Conservation (phyloP, 352 stramenopile species). For the Phytophthora cryptogea region DNA sequence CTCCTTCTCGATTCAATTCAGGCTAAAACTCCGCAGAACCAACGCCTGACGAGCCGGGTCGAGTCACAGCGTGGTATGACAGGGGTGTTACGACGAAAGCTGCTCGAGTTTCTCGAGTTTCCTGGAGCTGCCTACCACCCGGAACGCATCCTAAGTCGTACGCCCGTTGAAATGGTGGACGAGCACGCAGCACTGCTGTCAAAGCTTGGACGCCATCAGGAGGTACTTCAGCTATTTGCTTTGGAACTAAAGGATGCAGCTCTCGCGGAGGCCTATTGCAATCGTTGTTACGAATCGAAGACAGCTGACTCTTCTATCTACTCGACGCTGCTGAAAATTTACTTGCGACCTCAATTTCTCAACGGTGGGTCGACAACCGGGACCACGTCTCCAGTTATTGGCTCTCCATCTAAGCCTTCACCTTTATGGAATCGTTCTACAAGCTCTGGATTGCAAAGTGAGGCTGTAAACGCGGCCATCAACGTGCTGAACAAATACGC, state of each 20-base stretch:
- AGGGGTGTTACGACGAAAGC: slow-evolving; percentile 59
- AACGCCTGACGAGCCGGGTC: slow-evolving; percentile 61
- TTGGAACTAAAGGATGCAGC: slow-evolving; percentile 74
- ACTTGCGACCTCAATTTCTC: slow-evolving; percentile 54
- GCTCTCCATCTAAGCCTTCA: slow-evolving; percentile 33
- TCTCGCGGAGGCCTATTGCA: slow-evolving; percentile 80
- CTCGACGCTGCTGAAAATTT: slow-evolving; percentile 74
- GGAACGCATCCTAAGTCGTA: slow-evolving; percentile 81
- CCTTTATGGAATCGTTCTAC: slow-evolving; percentile 20
- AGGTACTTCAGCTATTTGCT: slow-evolving; percentile 82
- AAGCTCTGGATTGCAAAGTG: slow-evolving; percentile 39
- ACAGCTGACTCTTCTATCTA: slow-evolving; percentile 83
- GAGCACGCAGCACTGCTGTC: slow-evolving; percentile 78
- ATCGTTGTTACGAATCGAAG: slow-evolving; percentile 79
- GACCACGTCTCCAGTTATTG: slow-evolving; percentile 11
- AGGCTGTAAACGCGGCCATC: slow-evolving; percentile 69
- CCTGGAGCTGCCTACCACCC: slow-evolving; percentile 63
- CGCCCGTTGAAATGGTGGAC: slow-evolving; percentile 76
- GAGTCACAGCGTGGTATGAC: slow-evolving; percentile 58
- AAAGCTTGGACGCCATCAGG: slow-evolving; percentile 74
- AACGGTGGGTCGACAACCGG: slow-evolving; percentile 18
- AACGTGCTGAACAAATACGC: slow-evolving; percentile 84
- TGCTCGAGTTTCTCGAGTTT: slow-evolving; percentile 73
- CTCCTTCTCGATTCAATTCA: slow-evolving; percentile 77
- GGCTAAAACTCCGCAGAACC: slow-evolving; percentile 31